phyloP scores from a whole-genome alignment of 805 yeast genomes.

The Sugiyamaella chiloensis region DNA sequence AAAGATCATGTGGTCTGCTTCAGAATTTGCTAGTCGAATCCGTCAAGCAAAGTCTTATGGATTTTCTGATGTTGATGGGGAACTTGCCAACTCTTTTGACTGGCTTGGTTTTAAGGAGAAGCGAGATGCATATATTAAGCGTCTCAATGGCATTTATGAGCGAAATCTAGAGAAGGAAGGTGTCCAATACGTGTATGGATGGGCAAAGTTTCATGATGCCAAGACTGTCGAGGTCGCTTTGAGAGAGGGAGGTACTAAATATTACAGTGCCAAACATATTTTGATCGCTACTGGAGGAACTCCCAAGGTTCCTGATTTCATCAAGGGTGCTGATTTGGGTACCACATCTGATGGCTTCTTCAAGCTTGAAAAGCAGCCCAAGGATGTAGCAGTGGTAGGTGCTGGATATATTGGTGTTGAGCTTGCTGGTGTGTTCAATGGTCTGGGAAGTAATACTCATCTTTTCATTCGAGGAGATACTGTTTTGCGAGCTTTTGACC shows the following conservation, averaged over 20 bases:
- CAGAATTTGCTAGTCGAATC: conserved; percentile 77
- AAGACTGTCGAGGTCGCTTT: conserved; percentile 74
- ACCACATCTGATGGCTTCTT: conserved; percentile 91
- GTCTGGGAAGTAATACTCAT: conserved; percentile 82
- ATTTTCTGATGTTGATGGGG: conserved; percentile 54
- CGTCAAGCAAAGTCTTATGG: conserved; percentile 81
- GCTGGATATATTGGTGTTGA: conserved; percentile 98
- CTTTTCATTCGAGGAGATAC: conserved; percentile 88
- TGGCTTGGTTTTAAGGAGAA: conserved; percentile 81
- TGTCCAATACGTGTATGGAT: conserved; percentile 83
- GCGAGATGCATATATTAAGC: conserved; percentile 85
- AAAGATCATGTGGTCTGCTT: conserved; percentile 98
- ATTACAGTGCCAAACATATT: conserved; percentile 76
- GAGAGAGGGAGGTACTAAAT: conserved; percentile 52
- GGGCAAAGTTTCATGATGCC: conserved; percentile 68
- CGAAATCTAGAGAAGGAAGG: conserved; percentile 83
- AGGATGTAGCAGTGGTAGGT: conserved; percentile 91
- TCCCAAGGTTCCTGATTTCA: conserved; percentile 63
- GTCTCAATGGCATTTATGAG: conserved; percentile 92
- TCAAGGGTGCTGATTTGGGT: conserved; percentile 82
- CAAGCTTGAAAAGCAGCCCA: conserved; percentile 75
- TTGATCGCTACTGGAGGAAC: conserved; percentile 93
- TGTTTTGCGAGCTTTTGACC: conserved; percentile 85
- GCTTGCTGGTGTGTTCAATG: conserved; percentile 89
- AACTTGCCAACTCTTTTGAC: conserved; percentile 60